Evolutionary conservation across 2,329 filamentous ascomycete species (phyloP).

Genomic region (Nannizzia gypsea): DNA sequence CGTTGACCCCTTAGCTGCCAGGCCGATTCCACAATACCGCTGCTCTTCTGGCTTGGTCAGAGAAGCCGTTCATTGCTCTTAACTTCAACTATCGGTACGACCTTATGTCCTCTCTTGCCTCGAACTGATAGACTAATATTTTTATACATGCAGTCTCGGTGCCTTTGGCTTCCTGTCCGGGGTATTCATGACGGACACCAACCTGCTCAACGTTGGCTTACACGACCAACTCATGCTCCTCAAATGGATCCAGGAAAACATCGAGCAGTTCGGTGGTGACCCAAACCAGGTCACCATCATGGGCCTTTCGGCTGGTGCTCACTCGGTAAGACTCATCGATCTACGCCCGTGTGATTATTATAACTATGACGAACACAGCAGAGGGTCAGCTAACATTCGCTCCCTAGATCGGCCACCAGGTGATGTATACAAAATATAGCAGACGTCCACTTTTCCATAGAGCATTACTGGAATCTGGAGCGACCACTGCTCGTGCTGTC

Average conservation of each 20-base stretch:
- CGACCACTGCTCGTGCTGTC: conserved; percentile 37
- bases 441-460: conserved; percentile 32
- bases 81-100: conserved; percentile 33
- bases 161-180: conserved; percentile 56
- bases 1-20: conserved; percentile 1
- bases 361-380: conserved; percentile 3
- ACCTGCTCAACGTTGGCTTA: conserved; percentile 36
- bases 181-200: conserved; percentile 41
- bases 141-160: conserved; percentile 22
- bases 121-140: not conserved
- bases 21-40: conserved; percentile 45
- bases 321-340: conserved; percentile 40
- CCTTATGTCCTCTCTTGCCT: not conserved
- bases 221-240: conserved; percentile 28
- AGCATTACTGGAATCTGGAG: conserved; percentile 38
- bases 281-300: conserved; percentile 28
- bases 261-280: conserved; percentile 21
- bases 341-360: conserved; percentile 11
- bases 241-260: conserved; percentile 23
- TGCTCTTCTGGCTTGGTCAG: conserved; percentile 47
- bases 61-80: conserved; percentile 34
- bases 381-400: not conserved
- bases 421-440: conserved; percentile 40
- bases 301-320: conserved; percentile 33
- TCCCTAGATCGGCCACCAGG: conserved; percentile 52